A percentile compares a stretch with the other conserved stretches of the same genome.
phyloP scores from a whole-genome alignment of 805 yeast species.

The Priceomyces melissophilus region DNA sequence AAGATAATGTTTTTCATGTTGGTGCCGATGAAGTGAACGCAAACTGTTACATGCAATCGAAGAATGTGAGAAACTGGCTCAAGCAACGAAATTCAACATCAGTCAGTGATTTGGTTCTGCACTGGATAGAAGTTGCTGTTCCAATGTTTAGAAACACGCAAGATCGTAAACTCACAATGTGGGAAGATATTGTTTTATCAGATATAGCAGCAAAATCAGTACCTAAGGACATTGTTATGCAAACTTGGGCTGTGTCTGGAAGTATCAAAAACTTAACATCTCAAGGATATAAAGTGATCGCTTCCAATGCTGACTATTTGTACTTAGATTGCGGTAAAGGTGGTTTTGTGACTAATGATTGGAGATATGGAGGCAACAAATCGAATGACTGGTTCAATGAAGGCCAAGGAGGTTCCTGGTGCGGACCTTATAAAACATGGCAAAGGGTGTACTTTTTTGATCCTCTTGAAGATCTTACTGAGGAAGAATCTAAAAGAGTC shows the following conservation, averaged over 20 bases:
- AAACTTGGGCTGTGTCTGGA: conserved; percentile 26
- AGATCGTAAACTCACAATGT: conserved; percentile 31
- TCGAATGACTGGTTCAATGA: conserved; percentile 22
- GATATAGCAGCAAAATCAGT: conserved; percentile 21
- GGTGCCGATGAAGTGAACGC: conserved; percentile 38
- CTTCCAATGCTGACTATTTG: conserved; percentile 27
- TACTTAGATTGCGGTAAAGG: conserved; percentile 44
- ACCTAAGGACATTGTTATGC: conserved; percentile 32
- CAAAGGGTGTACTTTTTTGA: conserved; percentile 39
- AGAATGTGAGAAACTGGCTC: conserved; percentile 23
- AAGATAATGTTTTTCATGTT: conserved; percentile 38
- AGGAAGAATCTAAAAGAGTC: conserved; percentile 23
- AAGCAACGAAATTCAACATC: conserved; percentile 20
- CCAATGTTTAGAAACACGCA: conserved; percentile 27
- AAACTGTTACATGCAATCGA: conserved; percentile 31
- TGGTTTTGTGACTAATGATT: conserved; percentile 34
- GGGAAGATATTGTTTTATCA: conserved; percentile 35
- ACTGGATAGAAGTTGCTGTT: conserved; percentile 32
- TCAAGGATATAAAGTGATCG: conserved; percentile 37
- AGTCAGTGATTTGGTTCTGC: conserved; percentile 26
- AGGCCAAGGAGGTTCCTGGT: conserved; percentile 34
- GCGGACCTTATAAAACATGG: conserved; percentile 44
- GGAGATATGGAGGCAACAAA: conserved; percentile 24
- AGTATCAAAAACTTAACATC: conserved; percentile 26
- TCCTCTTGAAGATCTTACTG: conserved; percentile 27